A percentile compares a stretch with the other conserved stretches of the same genome.
phyloP scores from a whole-genome alignment of 192 early-diverging fungal genomes.

The Coemansia sp. region DNA sequence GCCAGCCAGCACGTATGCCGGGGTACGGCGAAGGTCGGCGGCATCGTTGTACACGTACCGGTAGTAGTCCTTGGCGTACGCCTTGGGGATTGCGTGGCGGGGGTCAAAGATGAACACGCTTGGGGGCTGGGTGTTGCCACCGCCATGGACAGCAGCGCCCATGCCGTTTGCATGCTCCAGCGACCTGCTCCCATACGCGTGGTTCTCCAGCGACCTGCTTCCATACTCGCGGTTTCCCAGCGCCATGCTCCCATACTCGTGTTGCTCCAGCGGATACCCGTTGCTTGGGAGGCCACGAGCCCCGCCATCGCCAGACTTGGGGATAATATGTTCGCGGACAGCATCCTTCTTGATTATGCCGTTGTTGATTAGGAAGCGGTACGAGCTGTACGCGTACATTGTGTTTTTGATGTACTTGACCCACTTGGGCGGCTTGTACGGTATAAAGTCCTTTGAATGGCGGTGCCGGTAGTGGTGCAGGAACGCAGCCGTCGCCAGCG shows the following conservation, averaged over 20 bases:
- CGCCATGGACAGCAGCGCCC: background rate
- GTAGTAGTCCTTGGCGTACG: constrained; percentile 37
- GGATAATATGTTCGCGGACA: background rate
- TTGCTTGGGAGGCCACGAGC: background rate
- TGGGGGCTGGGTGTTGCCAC: background rate
- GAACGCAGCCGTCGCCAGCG: constrained; percentile 23
- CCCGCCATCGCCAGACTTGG: background rate
- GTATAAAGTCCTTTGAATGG: constrained; percentile 19
- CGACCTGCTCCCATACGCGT: background rate
- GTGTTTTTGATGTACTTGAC: constrained; percentile 35
- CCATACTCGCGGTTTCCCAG: background rate
- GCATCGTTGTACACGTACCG: constrained; percentile 20
- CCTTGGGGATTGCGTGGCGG: constrained; percentile 27
- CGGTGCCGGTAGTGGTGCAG: constrained; percentile 34
- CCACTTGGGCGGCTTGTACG: constrained; percentile 38
- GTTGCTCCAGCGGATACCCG: background rate
- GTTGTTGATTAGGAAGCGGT: constrained; percentile 25
- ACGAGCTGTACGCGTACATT: constrained; percentile 27
- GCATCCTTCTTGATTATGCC: constrained; percentile 4
- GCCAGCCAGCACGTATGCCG: constrained; percentile 33
- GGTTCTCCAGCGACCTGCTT: background rate
- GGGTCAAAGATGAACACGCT: constrained; percentile 6
- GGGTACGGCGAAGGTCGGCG: constrained; percentile 11
- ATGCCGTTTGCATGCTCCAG: background rate
- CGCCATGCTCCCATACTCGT: too few relatives aligned